Conservation (phyloP, 345 rosid genomes). For the Camelina laxa region DNA sequence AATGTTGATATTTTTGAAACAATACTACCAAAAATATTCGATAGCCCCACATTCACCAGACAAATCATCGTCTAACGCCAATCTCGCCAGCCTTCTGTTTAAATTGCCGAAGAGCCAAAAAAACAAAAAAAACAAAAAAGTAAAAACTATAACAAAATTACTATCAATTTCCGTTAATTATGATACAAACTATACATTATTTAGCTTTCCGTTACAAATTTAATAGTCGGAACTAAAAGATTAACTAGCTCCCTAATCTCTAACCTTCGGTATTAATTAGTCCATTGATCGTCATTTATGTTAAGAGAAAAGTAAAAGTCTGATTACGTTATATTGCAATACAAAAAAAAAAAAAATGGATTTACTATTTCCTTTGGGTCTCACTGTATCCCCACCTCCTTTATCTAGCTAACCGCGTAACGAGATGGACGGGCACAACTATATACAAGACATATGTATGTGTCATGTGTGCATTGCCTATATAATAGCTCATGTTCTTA, state of each 20-base stretch:
- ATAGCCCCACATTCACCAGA: constrained; percentile 35
- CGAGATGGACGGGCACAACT: constrained; percentile 40
- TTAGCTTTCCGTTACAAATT: constrained; percentile 7
- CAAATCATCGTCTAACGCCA: constrained; percentile 27
- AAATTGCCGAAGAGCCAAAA: not conserved
- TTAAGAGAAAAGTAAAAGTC: constrained; percentile 14
- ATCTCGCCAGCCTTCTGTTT: constrained; percentile 31
- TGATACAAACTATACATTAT: not conserved
- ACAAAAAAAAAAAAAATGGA: not conserved
- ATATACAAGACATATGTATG: constrained; percentile 2
- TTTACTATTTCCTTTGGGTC: not conserved
- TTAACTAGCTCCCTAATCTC: not conserved
- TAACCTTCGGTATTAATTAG: not conserved
- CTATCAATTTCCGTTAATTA: too few relatives aligned
- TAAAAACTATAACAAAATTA: not conserved
- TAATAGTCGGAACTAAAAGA: not conserved
- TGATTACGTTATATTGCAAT: not conserved
- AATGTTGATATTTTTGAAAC: not conserved
- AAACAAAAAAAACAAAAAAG: not conserved
- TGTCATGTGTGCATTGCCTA: constrained; percentile 29
- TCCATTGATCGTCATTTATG: constrained; percentile 11
- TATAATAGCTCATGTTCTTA: constrained; percentile 27
- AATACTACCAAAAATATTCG: not conserved
- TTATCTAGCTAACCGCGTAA: constrained; percentile 33
- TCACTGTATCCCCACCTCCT: constrained; percentile 37